Evolutionary conservation across 2,329 filamentous ascomycete genomes (phyloP).

Genomic region (Amauroascus niger): DNA sequence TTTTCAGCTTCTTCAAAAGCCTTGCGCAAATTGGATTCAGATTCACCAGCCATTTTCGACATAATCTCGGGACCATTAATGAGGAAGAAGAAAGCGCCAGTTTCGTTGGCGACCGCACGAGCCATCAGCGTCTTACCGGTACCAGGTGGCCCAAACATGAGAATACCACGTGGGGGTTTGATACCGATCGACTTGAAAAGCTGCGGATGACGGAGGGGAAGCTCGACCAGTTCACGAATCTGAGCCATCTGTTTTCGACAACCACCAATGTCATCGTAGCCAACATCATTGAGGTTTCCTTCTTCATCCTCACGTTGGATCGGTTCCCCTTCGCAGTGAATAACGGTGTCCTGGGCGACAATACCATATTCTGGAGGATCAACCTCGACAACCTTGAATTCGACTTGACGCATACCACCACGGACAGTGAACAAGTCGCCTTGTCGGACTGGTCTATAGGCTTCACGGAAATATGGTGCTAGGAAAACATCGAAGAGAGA

Average conservation of each 20-base stretch:
- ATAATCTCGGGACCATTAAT: constrained; percentile 99
- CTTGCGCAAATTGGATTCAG: constrained; percentile 94
- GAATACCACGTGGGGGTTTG: constrained; percentile 95
- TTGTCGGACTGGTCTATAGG: constrained; percentile 92
- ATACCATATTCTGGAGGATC: constrained; percentile 98
- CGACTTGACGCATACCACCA: constrained; percentile 96
- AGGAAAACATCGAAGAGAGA: constrained; percentile 99
- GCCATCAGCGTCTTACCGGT: constrained; percentile 99
- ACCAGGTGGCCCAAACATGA: constrained; percentile 93
- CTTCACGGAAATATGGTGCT: constrained; percentile 98
- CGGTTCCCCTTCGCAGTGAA: constrained; percentile 94
- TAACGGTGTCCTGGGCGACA: constrained; percentile 95
- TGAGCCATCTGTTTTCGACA: constrained; percentile 99
- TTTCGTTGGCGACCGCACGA: constrained; percentile 96
- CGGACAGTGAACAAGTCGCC: constrained; percentile 95
- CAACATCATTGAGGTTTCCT: constrained; percentile 97
- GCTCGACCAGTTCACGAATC: constrained; percentile 95
- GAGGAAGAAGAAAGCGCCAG: constrained; percentile 97
- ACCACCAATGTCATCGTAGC: constrained; percentile 98
- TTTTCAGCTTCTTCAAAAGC: constrained; percentile 99
- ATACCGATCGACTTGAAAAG: constrained; percentile 99
- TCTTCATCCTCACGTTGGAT: constrained; percentile 99
- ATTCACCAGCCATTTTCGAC: constrained; percentile 99
- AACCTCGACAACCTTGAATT: constrained; percentile 99
- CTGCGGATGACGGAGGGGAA: constrained; percentile 91